Percentiles rank a stretch among this genome's conserved stretches.
These are phyloP conservation scores for Podospora didyma DNA, from an alignment of 495 filamentous ascomycete genomes.

Conservation along the genomic window DNA sequence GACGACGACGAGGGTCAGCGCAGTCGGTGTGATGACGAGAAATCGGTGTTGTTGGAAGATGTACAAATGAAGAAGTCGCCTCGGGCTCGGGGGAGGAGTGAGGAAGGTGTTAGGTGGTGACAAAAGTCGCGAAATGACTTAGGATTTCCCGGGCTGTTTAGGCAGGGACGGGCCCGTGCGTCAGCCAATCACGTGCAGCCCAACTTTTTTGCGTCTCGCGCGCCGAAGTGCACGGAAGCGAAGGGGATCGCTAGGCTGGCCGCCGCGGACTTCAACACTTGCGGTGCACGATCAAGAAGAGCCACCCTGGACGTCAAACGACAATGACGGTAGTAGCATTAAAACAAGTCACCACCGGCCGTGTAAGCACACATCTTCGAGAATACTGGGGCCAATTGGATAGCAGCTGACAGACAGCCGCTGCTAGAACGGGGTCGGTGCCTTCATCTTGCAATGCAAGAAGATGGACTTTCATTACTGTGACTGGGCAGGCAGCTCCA, in stretches of 20 bases:
- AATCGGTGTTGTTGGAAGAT: too few relatives aligned
- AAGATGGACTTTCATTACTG: conserved; percentile 94
- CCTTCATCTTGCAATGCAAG: conserved; percentile 96
- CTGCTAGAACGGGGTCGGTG: conserved; percentile 85
- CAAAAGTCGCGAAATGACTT: too few relatives aligned
- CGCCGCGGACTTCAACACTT: background rate
- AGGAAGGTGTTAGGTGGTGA: too few relatives aligned
- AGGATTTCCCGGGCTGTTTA: too few relatives aligned
- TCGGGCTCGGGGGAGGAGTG: too few relatives aligned
- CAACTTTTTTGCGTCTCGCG: background rate
- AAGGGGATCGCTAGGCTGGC: background rate
- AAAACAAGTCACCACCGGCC: conserved; percentile 55
- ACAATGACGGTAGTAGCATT: conserved; percentile 67
- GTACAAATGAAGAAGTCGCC: too few relatives aligned
- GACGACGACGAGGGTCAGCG: too few relatives aligned
- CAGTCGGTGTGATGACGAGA: too few relatives aligned
- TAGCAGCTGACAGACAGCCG: conserved; percentile 11
- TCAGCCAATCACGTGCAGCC: too few relatives aligned
- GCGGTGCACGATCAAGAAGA: conserved; percentile 10
- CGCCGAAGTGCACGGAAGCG: background rate
- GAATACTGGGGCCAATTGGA: background rate
- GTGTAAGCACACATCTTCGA: conserved; percentile 42
- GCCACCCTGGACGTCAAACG: conserved; percentile 18
- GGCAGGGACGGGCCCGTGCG: too few relatives aligned
- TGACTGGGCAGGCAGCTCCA: conserved; percentile 87